phyloP scores from a whole-genome alignment of 2,329 filamentous ascomycete genomes.

The Didymosphaeria variabile region DNA sequence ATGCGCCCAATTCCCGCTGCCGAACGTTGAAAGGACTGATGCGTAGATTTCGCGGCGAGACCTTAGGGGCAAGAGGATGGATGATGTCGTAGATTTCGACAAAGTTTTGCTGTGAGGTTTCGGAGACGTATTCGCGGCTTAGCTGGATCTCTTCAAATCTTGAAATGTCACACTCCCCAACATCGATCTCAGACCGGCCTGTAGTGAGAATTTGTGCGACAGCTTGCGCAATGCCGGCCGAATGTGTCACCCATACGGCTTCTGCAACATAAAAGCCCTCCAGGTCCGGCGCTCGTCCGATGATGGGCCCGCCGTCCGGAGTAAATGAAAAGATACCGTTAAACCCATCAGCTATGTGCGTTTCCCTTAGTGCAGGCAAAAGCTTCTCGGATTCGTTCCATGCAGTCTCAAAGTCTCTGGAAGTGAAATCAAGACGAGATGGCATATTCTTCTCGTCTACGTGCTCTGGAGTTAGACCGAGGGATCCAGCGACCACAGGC shows the following conservation, averaged over 20 bases:
- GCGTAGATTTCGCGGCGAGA: slow-evolving; percentile 67
- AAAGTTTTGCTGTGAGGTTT: slow-evolving; percentile 69
- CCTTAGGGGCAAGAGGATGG: slow-evolving; percentile 66
- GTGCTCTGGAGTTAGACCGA: slow-evolving; percentile 63
- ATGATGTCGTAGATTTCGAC: slow-evolving; percentile 72
- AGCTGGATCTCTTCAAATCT: slow-evolving; percentile 71
- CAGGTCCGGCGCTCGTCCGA: slow-evolving; percentile 66
- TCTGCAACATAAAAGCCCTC: slow-evolving; percentile 72
- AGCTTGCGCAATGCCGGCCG: slow-evolving; percentile 68
- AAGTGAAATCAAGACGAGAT: slow-evolving; percentile 68
- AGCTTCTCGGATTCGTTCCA: slow-evolving; percentile 66
- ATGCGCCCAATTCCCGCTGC: slow-evolving; percentile 65
- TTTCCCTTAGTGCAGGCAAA: slow-evolving; percentile 61
- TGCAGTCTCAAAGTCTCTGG: slow-evolving; percentile 67
- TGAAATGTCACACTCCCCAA: slow-evolving; percentile 67
- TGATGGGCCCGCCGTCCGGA: slow-evolving; percentile 68
- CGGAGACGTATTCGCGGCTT: slow-evolving; percentile 63
- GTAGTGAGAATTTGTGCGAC: slow-evolving; percentile 67
- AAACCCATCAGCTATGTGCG: slow-evolving; percentile 67
- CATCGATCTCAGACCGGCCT: slow-evolving; percentile 64
- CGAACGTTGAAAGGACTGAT: slow-evolving; percentile 66
- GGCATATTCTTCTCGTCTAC: slow-evolving; percentile 70
- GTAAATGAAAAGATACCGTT: slow-evolving; percentile 74
- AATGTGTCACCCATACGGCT: slow-evolving; percentile 73
- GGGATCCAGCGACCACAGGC: slow-evolving; percentile 64